A percentile compares a stretch with the other conserved stretches of the same genome.
These are phyloP conservation scores for Elaphomyces granulatus DNA, from an alignment of 495 filamentous ascomycete genomes.

Conservation along the genomic window DNA sequence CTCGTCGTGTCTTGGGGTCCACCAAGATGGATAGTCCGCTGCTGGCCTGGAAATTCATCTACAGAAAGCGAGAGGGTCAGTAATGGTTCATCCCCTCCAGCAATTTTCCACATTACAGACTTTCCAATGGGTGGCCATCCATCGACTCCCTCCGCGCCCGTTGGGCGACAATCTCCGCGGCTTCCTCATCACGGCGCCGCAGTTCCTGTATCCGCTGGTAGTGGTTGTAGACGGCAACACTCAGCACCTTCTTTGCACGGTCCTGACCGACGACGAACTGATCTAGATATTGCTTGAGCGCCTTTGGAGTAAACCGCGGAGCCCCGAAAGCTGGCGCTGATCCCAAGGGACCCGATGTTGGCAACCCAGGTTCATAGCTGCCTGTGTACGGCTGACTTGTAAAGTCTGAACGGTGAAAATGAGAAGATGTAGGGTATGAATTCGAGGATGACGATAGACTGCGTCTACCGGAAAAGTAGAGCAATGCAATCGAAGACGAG, in stretches of 20 bases:
- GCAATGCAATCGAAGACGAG: too few species aligned
- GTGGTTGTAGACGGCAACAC: conserved; percentile 92
- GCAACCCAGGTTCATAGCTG: conserved; percentile 58
- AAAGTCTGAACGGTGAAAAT: conserved; percentile 50
- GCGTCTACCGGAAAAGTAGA: conserved; percentile 10
- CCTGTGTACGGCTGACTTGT: conserved; percentile 52
- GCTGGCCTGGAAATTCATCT: conserved; percentile 76
- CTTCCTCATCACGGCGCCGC: conserved; percentile 60
- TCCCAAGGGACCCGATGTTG: conserved; percentile 42
- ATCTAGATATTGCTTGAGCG: conserved; percentile 82
- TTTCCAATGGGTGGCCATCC: conserved; percentile 39
- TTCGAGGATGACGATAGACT: conserved; percentile 19
- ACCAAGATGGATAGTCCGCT: conserved; percentile 37
- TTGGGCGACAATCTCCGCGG: conserved; percentile 44
- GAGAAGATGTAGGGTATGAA: conserved; percentile 29
- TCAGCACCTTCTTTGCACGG: conserved; percentile 87
- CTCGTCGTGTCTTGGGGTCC: conserved; percentile 5
- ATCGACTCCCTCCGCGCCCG: conserved; percentile 34
- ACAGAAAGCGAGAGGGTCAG: conserved; percentile 5
- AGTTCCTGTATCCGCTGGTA: conserved; percentile 78
- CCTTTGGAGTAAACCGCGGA: conserved; percentile 60
- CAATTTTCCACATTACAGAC: conserved; percentile 22
- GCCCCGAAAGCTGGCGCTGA: conserved; percentile 47
- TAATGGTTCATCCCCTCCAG: conserved; percentile 1
- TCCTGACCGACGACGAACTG: conserved; percentile 95